Base-by-base conservation (phyloP, 2,329 filamentous ascomycete species). In the Lasiodiplodia sp. region DNA sequence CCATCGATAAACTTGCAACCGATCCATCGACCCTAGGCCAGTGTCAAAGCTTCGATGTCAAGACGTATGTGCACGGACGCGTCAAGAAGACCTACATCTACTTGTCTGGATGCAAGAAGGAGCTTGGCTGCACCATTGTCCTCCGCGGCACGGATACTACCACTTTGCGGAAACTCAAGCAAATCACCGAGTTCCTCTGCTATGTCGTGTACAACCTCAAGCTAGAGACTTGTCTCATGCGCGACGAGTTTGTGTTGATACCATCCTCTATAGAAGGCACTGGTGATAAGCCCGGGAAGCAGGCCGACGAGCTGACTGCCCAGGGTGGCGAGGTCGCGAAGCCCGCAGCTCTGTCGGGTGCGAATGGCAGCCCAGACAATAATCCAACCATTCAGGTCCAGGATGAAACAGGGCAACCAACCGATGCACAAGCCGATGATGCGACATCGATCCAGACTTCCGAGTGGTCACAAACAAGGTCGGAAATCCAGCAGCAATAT, bases 141-240 rank as follows among this genome's bases (percentile, higher is more conserved):
- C 84, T 99, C 25, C 90, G 96, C 56, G 96, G 96, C 1, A 92
- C 91, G 3, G 89, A 91, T 69, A 90, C 89, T 37, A 83, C 87
- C 58, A 85, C 89, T 0, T 85, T 99, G 21, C 84, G 89, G 1
- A 92, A 90, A 73, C 89, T 99, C 79, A 99, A 99, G 81, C 88
- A 90, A 65, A 96, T 99, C 72, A 96, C 95, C 12, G 96, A 99
- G 77, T 98, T 99, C 77, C 97, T 99, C 95, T 92, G 96, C 47
- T 99, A 98, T 73, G 96, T 99, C 23, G 94, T 98, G 14, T 99
- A 99, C 81, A 99, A 97, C 74, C 85, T 99, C 66, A 97, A 97
- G 77, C 86, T 99, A 16, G 96, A 99, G 80, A 97, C 96, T 1
- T 97, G 92, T 73, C 84, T 99, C 56, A 92, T 99, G 87, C 88